These are phyloP conservation scores for Xylariaceae sp. DNA, from an alignment of 2,329 filamentous ascomycete species.

Conservation along the genomic window DNA sequence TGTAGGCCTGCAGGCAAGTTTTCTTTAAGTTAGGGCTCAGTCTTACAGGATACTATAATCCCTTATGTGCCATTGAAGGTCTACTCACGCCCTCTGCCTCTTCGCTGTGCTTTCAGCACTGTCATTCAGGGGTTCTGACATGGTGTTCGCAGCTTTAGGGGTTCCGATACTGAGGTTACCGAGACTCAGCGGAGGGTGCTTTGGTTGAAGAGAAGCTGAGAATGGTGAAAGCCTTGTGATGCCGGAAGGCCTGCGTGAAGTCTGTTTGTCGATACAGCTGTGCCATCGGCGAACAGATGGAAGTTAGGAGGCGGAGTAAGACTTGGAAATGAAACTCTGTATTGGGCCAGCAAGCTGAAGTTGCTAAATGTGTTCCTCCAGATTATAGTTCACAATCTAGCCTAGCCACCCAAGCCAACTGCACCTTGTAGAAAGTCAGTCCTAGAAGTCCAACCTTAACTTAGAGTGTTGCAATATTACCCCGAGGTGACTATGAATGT, in stretches of 20 bases:
- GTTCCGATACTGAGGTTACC: neutral
- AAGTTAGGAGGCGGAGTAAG: neutral
- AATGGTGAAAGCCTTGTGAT: neutral
- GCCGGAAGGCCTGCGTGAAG: slow-evolving; percentile 1
- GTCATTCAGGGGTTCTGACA: slow-evolving; percentile 33
- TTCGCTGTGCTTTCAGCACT: slow-evolving; percentile 33
- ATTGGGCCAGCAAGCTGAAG: neutral
- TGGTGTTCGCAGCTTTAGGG: slow-evolving; percentile 20
- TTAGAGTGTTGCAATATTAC: neutral
- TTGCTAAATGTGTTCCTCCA: neutral
- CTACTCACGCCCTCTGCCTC: slow-evolving; percentile 38
- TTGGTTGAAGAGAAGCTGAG: neutral
- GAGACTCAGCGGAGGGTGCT: neutral
- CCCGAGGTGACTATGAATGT: neutral
- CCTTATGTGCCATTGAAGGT: neutral
- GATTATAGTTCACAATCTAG: slow-evolving; percentile 3
- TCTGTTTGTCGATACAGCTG: neutral
- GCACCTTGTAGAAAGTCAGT: neutral
- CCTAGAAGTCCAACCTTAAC: neutral
- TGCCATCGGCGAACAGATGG: slow-evolving; percentile 12
- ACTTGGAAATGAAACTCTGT: too few species aligned
- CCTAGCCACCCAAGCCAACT: neutral
- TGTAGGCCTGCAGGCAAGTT: slow-evolving; percentile 39
- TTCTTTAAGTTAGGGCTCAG: slow-evolving; percentile 19
- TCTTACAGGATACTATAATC: neutral